phyloP scores from a whole-genome alignment of 2,329 filamentous ascomycete genomes.

The Tolypocladium inflatum region DNA sequence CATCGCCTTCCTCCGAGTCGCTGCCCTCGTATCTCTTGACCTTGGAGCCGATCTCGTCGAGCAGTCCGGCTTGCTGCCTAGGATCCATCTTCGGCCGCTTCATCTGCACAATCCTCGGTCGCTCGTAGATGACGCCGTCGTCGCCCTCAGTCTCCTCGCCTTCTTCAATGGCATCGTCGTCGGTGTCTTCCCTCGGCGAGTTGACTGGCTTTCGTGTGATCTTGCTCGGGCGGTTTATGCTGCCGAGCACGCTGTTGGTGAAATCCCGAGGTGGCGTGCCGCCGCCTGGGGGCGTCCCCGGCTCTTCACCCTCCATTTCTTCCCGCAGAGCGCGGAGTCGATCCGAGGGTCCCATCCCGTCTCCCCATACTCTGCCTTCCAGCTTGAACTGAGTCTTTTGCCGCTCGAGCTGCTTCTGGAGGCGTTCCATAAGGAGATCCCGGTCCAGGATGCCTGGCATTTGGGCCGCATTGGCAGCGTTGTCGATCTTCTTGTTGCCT shows the following conservation, averaged over 20 bases:
- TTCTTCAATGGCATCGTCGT: conserved; percentile 35
- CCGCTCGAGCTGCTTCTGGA: conserved; percentile 91
- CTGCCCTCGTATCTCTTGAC: conserved; percentile 64
- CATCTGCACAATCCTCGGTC: conserved; percentile 70
- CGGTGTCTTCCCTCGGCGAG: conserved; percentile 17
- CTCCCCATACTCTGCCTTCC: conserved; percentile 84
- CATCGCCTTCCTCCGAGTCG: conserved; percentile 59
- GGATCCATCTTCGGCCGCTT: conserved; percentile 57
- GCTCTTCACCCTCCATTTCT: conserved; percentile 68
- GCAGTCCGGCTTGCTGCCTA: conserved; percentile 58
- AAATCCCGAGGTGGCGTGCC: conserved; percentile 52
- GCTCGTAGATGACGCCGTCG: conserved; percentile 63
- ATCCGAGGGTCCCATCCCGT: conserved; percentile 77
- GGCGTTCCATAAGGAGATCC: conserved; percentile 81
- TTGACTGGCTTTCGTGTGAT: conserved; percentile 46
- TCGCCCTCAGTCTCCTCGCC: conserved; percentile 39
- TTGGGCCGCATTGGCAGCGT: conserved; percentile 60
- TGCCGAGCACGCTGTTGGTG: conserved; percentile 64
- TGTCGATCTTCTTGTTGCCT: conserved; percentile 39
- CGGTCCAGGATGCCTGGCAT: conserved; percentile 92
- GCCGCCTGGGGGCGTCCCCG: conserved; percentile 35
- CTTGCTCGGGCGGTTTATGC: conserved; percentile 52
- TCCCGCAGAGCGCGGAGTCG: conserved; percentile 84
- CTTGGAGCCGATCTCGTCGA: conserved; percentile 64
- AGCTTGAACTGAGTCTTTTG: conserved; percentile 98